Conservation (phyloP, 2,329 filamentous ascomycete species). For the Boeremia lycopersici region DNA sequence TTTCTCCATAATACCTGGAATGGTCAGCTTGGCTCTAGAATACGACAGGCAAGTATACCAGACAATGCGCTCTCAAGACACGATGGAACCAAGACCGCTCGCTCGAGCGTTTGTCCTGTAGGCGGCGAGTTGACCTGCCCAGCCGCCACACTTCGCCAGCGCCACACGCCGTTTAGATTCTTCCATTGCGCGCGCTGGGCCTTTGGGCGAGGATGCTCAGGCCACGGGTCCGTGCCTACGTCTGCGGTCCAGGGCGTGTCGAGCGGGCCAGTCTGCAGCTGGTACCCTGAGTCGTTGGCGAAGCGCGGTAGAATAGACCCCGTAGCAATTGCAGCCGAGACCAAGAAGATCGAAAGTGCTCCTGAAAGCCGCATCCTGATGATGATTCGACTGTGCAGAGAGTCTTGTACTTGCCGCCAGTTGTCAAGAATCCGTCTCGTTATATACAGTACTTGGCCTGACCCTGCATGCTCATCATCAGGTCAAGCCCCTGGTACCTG, state of each 20-base stretch:
- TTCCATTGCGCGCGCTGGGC: conserved; percentile 61
- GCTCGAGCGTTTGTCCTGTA: conserved; percentile 50
- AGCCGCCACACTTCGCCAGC: conserved; percentile 53
- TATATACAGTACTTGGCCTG: conserved; percentile 28
- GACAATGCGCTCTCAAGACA: conserved; percentile 62
- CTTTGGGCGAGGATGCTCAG: conserved; percentile 64
- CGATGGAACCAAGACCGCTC: conserved; percentile 59
- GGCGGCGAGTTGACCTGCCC: conserved; percentile 52
- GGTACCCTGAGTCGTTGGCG: conserved; percentile 41
- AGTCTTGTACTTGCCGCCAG: neutral
- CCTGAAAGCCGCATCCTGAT: neutral
- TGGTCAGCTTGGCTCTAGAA: neutral
- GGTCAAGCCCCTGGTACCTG: conserved; percentile 23
- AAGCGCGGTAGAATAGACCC: conserved; percentile 19
- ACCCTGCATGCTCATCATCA: conserved; percentile 18
- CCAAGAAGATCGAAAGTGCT: neutral
- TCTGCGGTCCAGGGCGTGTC: conserved; percentile 58
- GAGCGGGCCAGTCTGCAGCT: conserved; percentile 34
- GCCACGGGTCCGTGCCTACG: conserved; percentile 62
- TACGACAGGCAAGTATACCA: conserved; percentile 45
- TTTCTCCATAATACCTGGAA: conserved; percentile 50
- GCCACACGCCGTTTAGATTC: conserved; percentile 65
- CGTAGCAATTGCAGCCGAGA: neutral
- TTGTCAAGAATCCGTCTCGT: neutral
- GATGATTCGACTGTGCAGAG: neutral